These are phyloP conservation scores for Rhynchosporium secalis DNA, from an alignment of 2,329 filamentous ascomycete genomes.

Conservation along the genomic window DNA sequence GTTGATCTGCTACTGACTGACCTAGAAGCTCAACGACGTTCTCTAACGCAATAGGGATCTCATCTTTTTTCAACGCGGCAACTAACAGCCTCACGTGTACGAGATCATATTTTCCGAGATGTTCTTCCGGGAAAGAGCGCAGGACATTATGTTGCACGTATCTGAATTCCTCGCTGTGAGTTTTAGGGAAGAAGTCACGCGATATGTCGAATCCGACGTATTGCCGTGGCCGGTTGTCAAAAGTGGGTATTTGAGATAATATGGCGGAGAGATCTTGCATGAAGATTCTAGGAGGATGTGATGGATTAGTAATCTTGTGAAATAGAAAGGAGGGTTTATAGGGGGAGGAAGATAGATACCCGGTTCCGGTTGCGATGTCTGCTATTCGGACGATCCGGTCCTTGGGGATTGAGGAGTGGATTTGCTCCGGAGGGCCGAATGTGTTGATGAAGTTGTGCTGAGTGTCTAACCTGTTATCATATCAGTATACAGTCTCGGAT, in stretches of 20 bases:
- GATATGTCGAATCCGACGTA: constrained; percentile 14
- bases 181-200: constrained; percentile 2
- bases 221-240: background rate
- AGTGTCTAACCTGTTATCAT: background rate
- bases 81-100: constrained; percentile 3
- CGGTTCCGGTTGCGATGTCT: constrained; percentile 10
- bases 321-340: background rate
- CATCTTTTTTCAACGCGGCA: background rate
- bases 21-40: constrained; percentile 12
- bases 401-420: constrained; percentile 9
- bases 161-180: background rate
- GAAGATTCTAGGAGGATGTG: background rate
- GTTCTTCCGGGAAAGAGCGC: constrained; percentile 5
- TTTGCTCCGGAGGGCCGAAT: background rate
- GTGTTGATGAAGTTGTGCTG: constrained; percentile 4
- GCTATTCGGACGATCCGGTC: background rate
- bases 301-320: background rate
- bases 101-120: constrained; percentile 3
- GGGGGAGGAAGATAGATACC: background rate
- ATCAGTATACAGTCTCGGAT: background rate
- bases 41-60: constrained; percentile 11
- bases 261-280: constrained; percentile 2
- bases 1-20: background rate
- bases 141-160: constrained; percentile 10
- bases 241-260: background rate